Percentiles rank a stretch among this genome's conserved stretches.
phyloP scores from a whole-genome alignment of 2,329 filamentous ascomycete species.

The Colletotrichum ledebouriae region DNA sequence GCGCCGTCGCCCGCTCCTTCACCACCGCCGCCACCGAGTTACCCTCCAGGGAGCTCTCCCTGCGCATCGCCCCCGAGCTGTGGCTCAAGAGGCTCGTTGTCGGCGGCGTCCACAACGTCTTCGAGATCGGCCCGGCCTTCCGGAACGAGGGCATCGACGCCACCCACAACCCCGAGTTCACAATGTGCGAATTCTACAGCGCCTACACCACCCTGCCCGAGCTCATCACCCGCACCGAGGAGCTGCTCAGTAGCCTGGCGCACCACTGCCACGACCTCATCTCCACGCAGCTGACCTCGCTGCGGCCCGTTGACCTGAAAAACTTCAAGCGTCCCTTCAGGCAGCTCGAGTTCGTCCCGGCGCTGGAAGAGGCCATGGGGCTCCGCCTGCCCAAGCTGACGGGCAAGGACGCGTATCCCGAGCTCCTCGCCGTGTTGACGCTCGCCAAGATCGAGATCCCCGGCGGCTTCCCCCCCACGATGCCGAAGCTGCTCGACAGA shows the following conservation, averaged over 20 bases:
- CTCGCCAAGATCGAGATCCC: slow-evolving; percentile 76
- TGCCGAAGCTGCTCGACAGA: slow-evolving; percentile 82
- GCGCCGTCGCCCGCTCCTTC: slow-evolving; percentile 89
- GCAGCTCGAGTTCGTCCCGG: slow-evolving; percentile 84
- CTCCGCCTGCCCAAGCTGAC: slow-evolving; percentile 75
- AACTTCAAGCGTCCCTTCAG: slow-evolving; percentile 70
- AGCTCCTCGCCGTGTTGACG: slow-evolving; percentile 65
- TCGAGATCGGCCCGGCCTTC: slow-evolving; percentile 93
- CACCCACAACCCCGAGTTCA: slow-evolving; percentile 97
- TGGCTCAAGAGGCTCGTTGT: slow-evolving; percentile 95
- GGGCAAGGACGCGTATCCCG: slow-evolving; percentile 65
- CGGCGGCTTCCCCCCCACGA: slow-evolving; percentile 68
- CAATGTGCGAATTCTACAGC: slow-evolving; percentile 96
- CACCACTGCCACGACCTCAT: slow-evolving; percentile 63
- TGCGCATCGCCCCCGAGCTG: slow-evolving; percentile 93
- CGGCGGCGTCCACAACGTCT: slow-evolving; percentile 88
- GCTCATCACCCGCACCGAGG: slow-evolving; percentile 82
- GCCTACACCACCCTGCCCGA: slow-evolving; percentile 83
- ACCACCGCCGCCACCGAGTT: slow-evolving; percentile 84
- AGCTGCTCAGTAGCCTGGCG: slow-evolving; percentile 73
- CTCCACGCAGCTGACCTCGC: slow-evolving; percentile 57
- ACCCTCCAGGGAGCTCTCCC: slow-evolving; percentile 75
- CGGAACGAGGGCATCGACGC: slow-evolving; percentile 92
- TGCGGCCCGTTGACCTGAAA: slow-evolving; percentile 62
- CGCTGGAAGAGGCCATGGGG: slow-evolving; percentile 77